phyloP scores from a whole-genome alignment of 345 rosid genomes.

The Dimocarpus longan region DNA sequence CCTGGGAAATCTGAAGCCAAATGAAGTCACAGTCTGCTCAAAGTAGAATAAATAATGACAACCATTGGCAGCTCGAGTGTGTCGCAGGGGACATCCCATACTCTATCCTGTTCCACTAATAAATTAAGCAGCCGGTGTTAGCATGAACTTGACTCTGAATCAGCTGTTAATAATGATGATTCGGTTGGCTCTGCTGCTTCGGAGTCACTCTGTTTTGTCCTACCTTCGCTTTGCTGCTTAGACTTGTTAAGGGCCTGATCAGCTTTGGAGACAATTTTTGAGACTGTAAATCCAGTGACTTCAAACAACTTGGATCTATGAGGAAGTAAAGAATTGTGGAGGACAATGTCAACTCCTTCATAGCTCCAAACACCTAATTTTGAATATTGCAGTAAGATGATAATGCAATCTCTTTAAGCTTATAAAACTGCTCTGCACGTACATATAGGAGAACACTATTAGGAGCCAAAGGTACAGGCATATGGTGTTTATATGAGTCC shows the following conservation, averaged over 20 bases:
- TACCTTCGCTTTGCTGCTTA: constrained; percentile 42
- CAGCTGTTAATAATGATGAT: constrained; percentile 12
- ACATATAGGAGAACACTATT: neutral
- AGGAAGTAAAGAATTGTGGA: constrained; percentile 73
- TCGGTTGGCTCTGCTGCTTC: constrained; percentile 25
- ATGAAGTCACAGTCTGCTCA: neutral
- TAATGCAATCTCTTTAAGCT: neutral
- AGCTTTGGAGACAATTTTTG: constrained; percentile 83
- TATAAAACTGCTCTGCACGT: neutral
- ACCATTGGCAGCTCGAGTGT: neutral
- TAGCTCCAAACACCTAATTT: constrained; percentile 84
- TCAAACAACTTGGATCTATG: constrained; percentile 68
- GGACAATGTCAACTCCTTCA: constrained; percentile 70
- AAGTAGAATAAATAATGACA: neutral
- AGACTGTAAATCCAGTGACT: constrained; percentile 83
- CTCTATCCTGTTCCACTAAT: neutral
- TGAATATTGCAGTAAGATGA: no score
- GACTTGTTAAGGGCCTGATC: constrained; percentile 63
- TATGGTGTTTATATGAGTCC: neutral
- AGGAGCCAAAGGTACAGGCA: neutral
- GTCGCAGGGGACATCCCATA: neutral
- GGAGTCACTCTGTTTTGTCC: constrained; percentile 38
- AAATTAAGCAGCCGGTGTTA: neutral
- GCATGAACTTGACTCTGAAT: neutral
- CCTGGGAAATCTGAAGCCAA: neutral